Evolutionary conservation across 1,284 basidiomycete genomes (phyloP), one percentile per base, ranked within the genome.

Genomic region (Ustilago tritici): DNA sequence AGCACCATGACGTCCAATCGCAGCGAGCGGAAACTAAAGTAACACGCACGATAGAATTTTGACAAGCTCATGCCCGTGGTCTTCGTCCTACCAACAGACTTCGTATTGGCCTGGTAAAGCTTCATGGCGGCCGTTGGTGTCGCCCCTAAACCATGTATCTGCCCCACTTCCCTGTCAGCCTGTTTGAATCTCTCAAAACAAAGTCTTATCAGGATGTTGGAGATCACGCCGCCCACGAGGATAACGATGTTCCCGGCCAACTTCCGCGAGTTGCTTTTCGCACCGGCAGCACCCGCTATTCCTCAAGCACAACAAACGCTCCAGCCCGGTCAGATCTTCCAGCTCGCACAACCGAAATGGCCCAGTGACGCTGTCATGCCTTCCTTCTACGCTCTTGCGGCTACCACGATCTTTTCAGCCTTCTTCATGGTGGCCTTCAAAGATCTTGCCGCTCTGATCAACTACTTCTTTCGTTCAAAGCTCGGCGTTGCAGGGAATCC

Each of bases 211-310:
- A 68, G 49, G 10, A 75, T 75, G 72, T 40, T 75, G 17, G 72
- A 75, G 56, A 15, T 70, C 54, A 41, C 72, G 0, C 72, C 63
- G n/a, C 66, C 66, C 7, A 75, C 72, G 8, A 28, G 47, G 47
- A 66, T 75, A 23, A 59, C 66, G 40, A 65, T 61, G 64, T 76
- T 70, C 35, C 68, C 73, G 10, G 35, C 50, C 40, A 76, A 70
- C 68, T 76, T 61, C 34, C 73, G 68, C 61, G 73, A 76, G 60
- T 67, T 76, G 32, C 60, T 76, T 19, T 8, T 76, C 46, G 15
- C 57, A 2, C 61, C 63, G 8, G 64, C 28, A 10, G 68, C 61
- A 7, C 67, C 68, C 17, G 47, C 64, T 46, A 17, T 67, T n/a
- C 67, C 73, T 3, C 40, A 57, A 11, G 61, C 63, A 3, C 68